Evolutionary conservation across 352 stramenopile genomes (phyloP), one percentile per base, ranked within the genome.

Genomic region (Albugo candida): DNA sequence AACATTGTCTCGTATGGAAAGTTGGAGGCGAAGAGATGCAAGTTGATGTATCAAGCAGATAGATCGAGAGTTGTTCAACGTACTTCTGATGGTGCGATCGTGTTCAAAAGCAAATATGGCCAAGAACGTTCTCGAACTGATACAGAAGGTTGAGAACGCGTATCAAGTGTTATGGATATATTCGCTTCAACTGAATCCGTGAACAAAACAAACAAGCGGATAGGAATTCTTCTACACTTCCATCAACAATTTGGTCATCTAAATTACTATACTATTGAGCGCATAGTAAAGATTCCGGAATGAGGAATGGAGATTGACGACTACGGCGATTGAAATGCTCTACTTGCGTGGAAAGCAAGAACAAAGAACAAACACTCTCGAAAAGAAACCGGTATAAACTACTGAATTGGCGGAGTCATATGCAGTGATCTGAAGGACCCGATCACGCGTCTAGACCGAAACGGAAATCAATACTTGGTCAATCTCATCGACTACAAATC

Each of bases 171-270:
- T 43, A 24, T 43, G 38, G 17, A 24, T 19, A 24, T 24, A 24
- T 8, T 19, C 3, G 38, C 17, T 43, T 24, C 17, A 43, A 19
- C 8, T 10, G 38, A 43, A 8, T 43, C 8, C 3, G 38, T 43
- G 8, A 8, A 24, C 17, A 43, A 24, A n/a, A n/a, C n/a, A n/a
- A n/a, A n/a, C n/a, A n/a, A 19, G 38, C 38, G 8, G 38, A 43
- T 24, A 8, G 38, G 38, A 43, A 43, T 3, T 10, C 38, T 43
- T 19, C 8, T 43, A 24, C 38, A 47, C 42, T 47, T 47, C 19
- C 42, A 47, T 16, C n/a, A 47, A 16, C 42, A 11, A 18, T 47
- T 47, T 47, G 42, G 42, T 34, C 42, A 47, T 24, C 42, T 47
- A 2, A 24, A 16, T 11, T 27, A 47, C 38, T 4, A 47, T 10